Evolutionary conservation across 208 protist genomes (phyloP).

Genomic region (Phytomonas sp.): DNA sequence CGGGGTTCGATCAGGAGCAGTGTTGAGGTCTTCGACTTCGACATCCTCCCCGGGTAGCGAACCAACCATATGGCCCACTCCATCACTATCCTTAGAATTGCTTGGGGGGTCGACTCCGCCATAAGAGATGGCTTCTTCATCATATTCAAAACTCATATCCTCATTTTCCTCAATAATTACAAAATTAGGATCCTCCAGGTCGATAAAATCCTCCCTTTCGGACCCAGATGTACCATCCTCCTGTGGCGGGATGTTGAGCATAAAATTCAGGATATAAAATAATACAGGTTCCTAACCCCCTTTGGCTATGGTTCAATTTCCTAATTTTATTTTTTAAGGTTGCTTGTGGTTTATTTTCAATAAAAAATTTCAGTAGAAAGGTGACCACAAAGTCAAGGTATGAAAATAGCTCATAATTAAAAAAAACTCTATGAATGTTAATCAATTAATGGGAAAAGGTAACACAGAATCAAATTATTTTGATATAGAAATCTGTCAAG

Average conservation of each 20-base stretch:
- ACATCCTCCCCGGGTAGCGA: constrained; percentile 19
- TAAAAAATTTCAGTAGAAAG: not conserved
- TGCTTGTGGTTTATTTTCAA: not conserved
- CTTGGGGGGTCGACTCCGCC: constrained; percentile 13
- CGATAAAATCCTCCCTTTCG: constrained; percentile 65
- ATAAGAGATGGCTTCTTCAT: constrained; percentile 31
- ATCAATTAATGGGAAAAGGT: not conserved
- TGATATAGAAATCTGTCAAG: not conserved
- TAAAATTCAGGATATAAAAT: constrained; percentile 3
- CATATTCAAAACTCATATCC: constrained; percentile 18
- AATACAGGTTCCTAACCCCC: not conserved
- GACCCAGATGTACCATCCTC: constrained; percentile 7
- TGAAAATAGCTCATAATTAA: not conserved
- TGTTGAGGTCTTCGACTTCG: constrained; percentile 75
- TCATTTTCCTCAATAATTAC: constrained; percentile 62
- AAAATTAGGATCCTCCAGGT: constrained; percentile 77
- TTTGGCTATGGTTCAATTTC: constrained; percentile 7
- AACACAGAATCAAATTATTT: not conserved
- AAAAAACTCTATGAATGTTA: not conserved
- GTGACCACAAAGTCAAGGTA: not conserved
- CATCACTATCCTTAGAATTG: constrained; percentile 10
- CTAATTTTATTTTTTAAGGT: not conserved
- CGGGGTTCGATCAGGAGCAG: constrained; percentile 58
- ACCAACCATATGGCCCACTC: constrained; percentile 10
- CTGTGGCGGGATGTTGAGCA: not conserved